A percentile compares a stretch with the other conserved stretches of the same genome.
These are phyloP conservation scores for Colletotrichum cordylinicola DNA, from an alignment of 2,329 filamentous ascomycete species.

Conservation along the genomic window DNA sequence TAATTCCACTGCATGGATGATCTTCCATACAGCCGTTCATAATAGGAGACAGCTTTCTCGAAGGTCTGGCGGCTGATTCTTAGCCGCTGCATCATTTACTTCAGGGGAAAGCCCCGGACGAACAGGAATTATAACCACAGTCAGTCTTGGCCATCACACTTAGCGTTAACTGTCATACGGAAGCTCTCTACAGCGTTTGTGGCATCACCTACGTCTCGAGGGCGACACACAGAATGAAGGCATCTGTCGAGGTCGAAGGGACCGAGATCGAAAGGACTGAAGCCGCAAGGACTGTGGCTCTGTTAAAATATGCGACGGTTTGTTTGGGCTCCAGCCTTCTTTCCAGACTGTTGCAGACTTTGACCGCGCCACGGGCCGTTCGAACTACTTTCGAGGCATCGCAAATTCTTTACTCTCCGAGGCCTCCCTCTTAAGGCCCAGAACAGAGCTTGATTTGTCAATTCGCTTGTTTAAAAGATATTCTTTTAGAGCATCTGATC, in stretches of 20 bases:
- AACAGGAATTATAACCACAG: not conserved
- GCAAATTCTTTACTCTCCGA: not conserved
- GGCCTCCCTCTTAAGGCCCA: not conserved
- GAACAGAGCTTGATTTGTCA: not conserved
- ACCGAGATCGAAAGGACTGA: not conserved
- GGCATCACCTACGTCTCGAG: not conserved
- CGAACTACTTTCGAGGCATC: not conserved
- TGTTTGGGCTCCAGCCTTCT: not conserved
- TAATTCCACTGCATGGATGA: not conserved
- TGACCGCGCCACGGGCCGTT: not conserved
- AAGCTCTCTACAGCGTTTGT: not conserved
- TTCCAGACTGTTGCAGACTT: too few relatives aligned
- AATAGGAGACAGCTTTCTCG: not conserved
- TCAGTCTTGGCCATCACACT: not conserved
- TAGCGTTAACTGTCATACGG: not conserved
- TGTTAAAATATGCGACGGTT: not conserved
- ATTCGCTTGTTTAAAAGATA: not conserved
- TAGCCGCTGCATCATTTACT: not conserved
- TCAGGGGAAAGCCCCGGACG: not conserved
- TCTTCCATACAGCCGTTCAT: not conserved
- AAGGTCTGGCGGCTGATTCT: not conserved
- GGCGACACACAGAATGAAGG: not conserved
- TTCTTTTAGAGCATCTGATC: too few relatives aligned
- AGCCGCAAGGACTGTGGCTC: too few relatives aligned
- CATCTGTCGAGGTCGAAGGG: not conserved